phyloP scores from a whole-genome alignment of 2,329 filamentous ascomycete genomes.

The Teratosphaeria zuluensis region DNA sequence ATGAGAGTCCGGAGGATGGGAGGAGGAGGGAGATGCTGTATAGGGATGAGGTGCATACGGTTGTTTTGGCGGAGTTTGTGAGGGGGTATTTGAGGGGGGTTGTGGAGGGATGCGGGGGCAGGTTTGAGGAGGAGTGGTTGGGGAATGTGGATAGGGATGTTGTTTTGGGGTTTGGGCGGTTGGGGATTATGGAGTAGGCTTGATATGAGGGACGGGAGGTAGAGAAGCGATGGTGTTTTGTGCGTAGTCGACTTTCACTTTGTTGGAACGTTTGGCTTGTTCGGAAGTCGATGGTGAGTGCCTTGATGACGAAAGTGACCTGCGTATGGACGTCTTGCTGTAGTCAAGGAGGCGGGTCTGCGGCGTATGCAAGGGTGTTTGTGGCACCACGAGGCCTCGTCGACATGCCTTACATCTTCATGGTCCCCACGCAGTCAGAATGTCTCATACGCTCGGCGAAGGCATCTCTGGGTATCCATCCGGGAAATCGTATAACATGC shows the following conservation, averaged over 20 bases:
- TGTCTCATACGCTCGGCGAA: not conserved
- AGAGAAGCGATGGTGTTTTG: too few relatives aligned
- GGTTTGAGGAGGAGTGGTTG: constrained; percentile 59
- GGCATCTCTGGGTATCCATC: too few relatives aligned
- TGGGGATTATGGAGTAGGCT: constrained; percentile 24
- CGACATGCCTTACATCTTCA: not conserved
- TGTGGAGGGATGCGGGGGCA: constrained; percentile 52
- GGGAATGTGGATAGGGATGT: constrained; percentile 69
- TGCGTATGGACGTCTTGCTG: too few relatives aligned
- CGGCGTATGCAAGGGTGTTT: not conserved
- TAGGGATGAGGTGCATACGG: constrained; percentile 57
- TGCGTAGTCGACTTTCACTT: too few relatives aligned
- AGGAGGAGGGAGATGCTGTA: constrained; percentile 41
- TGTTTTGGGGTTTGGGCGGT: constrained; percentile 49
- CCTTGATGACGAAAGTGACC: too few relatives aligned
- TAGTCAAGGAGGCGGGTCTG: too few relatives aligned
- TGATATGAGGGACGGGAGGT: not conserved
- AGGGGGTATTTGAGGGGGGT: constrained; percentile 50
- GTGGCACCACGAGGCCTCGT: not conserved
- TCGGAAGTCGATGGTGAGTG: not conserved
- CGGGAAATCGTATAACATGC: too few relatives aligned
- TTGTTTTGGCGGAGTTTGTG: constrained; percentile 57
- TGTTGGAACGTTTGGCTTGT: too few relatives aligned
- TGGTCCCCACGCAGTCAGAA: not conserved
- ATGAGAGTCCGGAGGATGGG: constrained; percentile 36